Evolutionary conservation across 768 basidiomycete genomes (phyloP).

Genomic region (Pisolithus marmoratus): DNA sequence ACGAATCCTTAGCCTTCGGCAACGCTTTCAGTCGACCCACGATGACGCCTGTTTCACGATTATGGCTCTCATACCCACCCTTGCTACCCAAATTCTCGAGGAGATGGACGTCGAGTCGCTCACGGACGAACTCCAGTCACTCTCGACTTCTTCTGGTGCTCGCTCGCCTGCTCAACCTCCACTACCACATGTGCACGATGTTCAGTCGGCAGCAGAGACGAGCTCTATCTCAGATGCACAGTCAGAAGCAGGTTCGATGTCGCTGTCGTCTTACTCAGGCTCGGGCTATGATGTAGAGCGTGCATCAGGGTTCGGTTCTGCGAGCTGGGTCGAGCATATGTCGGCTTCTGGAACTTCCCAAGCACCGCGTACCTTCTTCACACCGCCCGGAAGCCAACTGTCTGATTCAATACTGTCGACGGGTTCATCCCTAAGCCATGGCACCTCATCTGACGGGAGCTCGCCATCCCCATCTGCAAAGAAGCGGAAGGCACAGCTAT

Average conservation of each 20-base stretch:
- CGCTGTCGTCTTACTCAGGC: slow-evolving; percentile 35
- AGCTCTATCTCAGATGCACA: slow-evolving; percentile 35
- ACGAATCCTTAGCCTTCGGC: slow-evolving; percentile 46
- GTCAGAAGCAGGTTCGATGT: slow-evolving; percentile 40
- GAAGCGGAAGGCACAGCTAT: slow-evolving; percentile 74
- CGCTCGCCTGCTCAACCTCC: slow-evolving; percentile 9
- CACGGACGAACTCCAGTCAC: slow-evolving; percentile 49
- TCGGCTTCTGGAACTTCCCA: slow-evolving; percentile 12
- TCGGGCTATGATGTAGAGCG: slow-evolving; percentile 36
- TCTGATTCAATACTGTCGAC: slow-evolving; percentile 38
- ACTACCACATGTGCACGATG: slow-evolving; percentile 10
- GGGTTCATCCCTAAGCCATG: slow-evolving; percentile 30
- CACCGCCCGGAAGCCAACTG: slow-evolving; percentile 17
- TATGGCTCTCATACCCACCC: slow-evolving; percentile 62
- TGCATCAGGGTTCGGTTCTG: slow-evolving; percentile 27
- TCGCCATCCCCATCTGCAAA: slow-evolving; percentile 16
- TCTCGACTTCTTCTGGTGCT: slow-evolving; percentile 31
- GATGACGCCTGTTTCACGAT: slow-evolving; percentile 74
- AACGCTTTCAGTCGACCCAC: slow-evolving; percentile 71
- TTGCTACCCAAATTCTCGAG: slow-evolving; percentile 57
- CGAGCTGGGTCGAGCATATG: slow-evolving; percentile 43
- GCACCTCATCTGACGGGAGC: slow-evolving; percentile 1
- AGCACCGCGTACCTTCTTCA: slow-evolving; percentile 6
- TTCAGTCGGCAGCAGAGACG: slow-evolving; percentile 33
- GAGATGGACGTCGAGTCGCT: slow-evolving; percentile 75